Evolutionary conservation across 805 yeast genomes (phyloP).

Genomic region (Wickerhamiella galacta): DNA sequence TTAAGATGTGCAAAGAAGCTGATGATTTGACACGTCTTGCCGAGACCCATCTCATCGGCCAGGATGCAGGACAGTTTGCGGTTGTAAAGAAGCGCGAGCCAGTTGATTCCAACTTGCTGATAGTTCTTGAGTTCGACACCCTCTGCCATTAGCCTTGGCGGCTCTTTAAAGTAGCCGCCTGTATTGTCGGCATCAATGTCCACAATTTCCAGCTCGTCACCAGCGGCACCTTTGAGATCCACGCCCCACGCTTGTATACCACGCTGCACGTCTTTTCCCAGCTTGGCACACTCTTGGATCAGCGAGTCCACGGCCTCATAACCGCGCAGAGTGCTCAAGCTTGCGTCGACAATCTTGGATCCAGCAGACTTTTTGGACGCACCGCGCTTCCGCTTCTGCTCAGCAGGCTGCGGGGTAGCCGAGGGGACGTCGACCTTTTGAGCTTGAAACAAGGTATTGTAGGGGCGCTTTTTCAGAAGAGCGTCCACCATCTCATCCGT

Average conservation of each 20-base stretch:
- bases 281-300: conserved; percentile 63
- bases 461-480: conserved; percentile 60
- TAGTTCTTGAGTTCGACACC: conserved; percentile 64
- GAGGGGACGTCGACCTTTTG: conserved; percentile 38
- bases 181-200: conserved; percentile 26
- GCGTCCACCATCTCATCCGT: conserved; percentile 46
- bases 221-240: conserved; percentile 37
- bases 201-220: conserved; percentile 44
- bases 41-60: conserved; percentile 97
- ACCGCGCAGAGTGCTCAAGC: conserved; percentile 59
- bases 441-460: conserved; percentile 37
- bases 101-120: conserved; percentile 93
- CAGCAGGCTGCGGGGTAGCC: conserved; percentile 15
- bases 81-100: conserved; percentile 70
- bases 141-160: conserved; percentile 51
- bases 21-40: conserved; percentile 93
- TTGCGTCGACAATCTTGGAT: conserved; percentile 52
- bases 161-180: conserved; percentile 34
- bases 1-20: conserved; percentile 77
- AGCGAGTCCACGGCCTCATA: conserved; percentile 91
- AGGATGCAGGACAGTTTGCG: conserved; percentile 75
- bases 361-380: conserved; percentile 45
- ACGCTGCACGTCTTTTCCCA: conserved; percentile 50
- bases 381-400: conserved; percentile 22
- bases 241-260: conserved; percentile 85